Evolutionary conservation across 352 stramenopile genomes (phyloP).

Genomic region (Plasmopara muralis): DNA sequence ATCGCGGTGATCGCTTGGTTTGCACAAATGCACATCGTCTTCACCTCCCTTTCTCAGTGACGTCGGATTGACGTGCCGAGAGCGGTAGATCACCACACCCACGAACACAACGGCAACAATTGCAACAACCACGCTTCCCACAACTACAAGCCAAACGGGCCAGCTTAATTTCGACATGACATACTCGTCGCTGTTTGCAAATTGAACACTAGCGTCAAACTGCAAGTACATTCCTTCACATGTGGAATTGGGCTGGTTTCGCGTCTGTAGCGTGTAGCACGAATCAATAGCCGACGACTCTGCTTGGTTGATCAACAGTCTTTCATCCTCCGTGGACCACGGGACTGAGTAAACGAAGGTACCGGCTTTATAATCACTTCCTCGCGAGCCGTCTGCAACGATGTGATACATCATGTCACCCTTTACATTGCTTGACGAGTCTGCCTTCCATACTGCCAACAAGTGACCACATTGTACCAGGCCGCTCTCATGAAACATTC

Average conservation of each 20-base stretch:
- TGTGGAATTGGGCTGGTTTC: conserved; percentile 48
- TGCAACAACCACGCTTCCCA: conserved; percentile 52
- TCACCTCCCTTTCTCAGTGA: background rate
- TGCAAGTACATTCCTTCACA: conserved; percentile 69
- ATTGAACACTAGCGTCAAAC: conserved; percentile 50
- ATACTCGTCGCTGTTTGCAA: conserved; percentile 51
- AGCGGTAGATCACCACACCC: conserved; percentile 42
- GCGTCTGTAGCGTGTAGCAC: conserved; percentile 70
- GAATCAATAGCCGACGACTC: conserved; percentile 36
- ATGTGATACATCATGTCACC: conserved; percentile 49
- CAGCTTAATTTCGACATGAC: conserved; percentile 48
- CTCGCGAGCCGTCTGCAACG: conserved; percentile 64
- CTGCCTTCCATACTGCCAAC: conserved; percentile 63
- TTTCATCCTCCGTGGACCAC: conserved; percentile 14
- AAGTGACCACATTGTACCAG: conserved; percentile 66
- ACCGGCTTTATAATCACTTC: conserved; percentile 49
- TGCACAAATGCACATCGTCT: too few relatives aligned
- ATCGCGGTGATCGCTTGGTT: too few relatives aligned
- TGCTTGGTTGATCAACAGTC: conserved; percentile 23
- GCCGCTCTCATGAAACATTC: conserved; percentile 51
- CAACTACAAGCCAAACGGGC: conserved; percentile 43
- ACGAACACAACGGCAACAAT: conserved; percentile 39
- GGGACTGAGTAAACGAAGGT: conserved; percentile 58
- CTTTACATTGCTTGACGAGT: conserved; percentile 12
- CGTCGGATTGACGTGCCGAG: conserved; percentile 24